Percentiles rank a stretch among this genome's conserved stretches.
phyloP scores from a whole-genome alignment of 129 eudicot species.

The Mikania micrantha region DNA sequence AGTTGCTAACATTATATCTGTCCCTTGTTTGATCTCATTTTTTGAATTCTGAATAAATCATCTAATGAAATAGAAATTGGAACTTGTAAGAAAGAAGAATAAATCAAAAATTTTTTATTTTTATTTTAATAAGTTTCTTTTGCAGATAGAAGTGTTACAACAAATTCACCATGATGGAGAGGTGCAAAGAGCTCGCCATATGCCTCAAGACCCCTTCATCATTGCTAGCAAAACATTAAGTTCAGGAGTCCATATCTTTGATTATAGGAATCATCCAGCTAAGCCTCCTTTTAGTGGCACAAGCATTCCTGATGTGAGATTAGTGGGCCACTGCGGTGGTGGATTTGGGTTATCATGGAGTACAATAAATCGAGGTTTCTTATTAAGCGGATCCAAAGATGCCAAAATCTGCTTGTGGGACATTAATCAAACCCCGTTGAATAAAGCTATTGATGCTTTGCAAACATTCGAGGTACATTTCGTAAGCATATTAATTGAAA shows the following conservation, averaged over 20 bases:
- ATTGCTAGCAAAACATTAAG: slow-evolving; percentile 76
- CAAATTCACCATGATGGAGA: slow-evolving; percentile 86
- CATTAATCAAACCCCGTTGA: slow-evolving; percentile 50
- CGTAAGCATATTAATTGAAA: no score
- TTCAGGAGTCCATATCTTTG: slow-evolving; percentile 66
- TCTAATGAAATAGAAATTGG: not conserved
- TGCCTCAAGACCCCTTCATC: slow-evolving; percentile 67
- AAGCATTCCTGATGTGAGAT: slow-evolving; percentile 80
- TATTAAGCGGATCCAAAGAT: slow-evolving; percentile 80
- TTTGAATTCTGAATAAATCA: not conserved
- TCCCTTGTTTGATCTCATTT: not conserved
- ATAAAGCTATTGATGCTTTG: slow-evolving; percentile 59
- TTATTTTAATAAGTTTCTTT: not conserved
- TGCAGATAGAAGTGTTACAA: slow-evolving; percentile 72
- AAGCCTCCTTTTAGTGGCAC: slow-evolving; percentile 63
- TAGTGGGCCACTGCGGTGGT: slow-evolving; percentile 62
- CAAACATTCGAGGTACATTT: slow-evolving; percentile 60
- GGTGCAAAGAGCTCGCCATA: slow-evolving; percentile 84
- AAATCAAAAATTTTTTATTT: no score
- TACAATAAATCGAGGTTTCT: slow-evolving; percentile 58
- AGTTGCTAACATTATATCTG: not conserved
- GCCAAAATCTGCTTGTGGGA: slow-evolving; percentile 89
- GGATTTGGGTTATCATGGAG: slow-evolving; percentile 97
- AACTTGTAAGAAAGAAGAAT: not conserved
- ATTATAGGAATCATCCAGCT: slow-evolving; percentile 63